These are phyloP conservation scores for Paecilomyces fulvus DNA, from an alignment of 2,329 filamentous ascomycete species.

Conservation along the genomic window DNA sequence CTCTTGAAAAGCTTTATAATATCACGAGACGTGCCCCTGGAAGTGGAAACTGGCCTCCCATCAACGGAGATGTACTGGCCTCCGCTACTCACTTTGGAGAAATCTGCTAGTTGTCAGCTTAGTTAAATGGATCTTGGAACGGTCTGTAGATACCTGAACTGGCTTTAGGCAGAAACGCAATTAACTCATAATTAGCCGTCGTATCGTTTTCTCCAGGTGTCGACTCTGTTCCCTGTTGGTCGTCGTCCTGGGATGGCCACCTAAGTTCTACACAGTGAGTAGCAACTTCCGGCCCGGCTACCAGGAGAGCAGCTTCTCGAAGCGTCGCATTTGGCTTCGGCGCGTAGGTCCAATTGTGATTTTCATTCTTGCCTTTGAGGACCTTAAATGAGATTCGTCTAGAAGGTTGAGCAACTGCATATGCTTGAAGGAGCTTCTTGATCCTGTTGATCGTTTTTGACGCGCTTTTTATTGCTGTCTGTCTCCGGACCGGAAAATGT, in stretches of 20 bases:
- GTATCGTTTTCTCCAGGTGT: slow-evolving; percentile 1
- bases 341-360: slow-evolving; percentile 53
- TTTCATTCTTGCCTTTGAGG: slow-evolving; percentile 53
- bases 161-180: slow-evolving; percentile 43
- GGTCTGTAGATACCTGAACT: slow-evolving; percentile 24
- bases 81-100: slow-evolving; percentile 22
- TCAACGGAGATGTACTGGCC: slow-evolving; percentile 50
- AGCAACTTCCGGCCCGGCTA: slow-evolving; percentile 46
- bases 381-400: slow-evolving; percentile 49
- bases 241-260: slow-evolving; percentile 20
- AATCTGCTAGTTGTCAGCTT: slow-evolving; percentile 25
- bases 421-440: slow-evolving; percentile 48
- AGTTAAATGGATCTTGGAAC: not conserved
- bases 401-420: slow-evolving; percentile 50
- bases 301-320: slow-evolving; percentile 47
- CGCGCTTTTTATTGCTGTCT: slow-evolving; percentile 44
- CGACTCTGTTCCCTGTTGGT: not conserved
- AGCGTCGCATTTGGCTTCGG: slow-evolving; percentile 41
- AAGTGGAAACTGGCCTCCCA: slow-evolving; percentile 44
- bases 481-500: slow-evolving; percentile 50
- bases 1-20: slow-evolving; percentile 45
- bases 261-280: slow-evolving; percentile 38
- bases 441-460: slow-evolving; percentile 44
- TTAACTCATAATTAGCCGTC: slow-evolving; percentile 24
- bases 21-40: slow-evolving; percentile 45